Base-by-base conservation (phyloP, 2,329 filamentous ascomycete species). In the Camillea tinctor region DNA sequence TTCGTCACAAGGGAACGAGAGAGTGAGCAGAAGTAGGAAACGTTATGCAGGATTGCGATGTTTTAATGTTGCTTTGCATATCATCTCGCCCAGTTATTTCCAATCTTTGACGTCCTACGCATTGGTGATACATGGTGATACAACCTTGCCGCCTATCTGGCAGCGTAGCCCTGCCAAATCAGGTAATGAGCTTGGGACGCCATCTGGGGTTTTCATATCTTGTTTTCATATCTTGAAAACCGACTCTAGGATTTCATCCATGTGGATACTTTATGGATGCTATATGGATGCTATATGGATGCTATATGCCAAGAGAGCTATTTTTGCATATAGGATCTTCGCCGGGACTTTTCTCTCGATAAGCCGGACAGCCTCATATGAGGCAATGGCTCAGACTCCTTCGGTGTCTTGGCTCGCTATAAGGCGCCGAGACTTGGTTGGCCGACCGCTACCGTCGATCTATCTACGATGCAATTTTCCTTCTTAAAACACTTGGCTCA, bases 111-210 rank as follows among this genome's bases (percentile, higher is more conserved):
- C 30, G 24, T 26, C 50, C 54, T 40, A 57, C 40, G 52, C 50
- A 55, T 61, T 57, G 54, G 60, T 44, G 58, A 61, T 65, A 56
- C 63, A 57, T 57, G 54, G 60, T 44, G 58, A 61, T 65, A 56
- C 63, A 57, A 63, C 63, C 55, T 26, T 50, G 49, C 30, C 60
- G 59, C 64, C 61, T 57, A n/a, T 17, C 17, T 49, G 13, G 17
- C 54, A 49, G 54, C 54, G 40, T 67, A 64, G 64, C 64, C 65
- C 65, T 67, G 64, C 63, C 65, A 60, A 53, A 66, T 52, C 36
- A 58, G 63, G 65, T 63, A 67, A 62, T 58, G 59, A 67, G 60
- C 65, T 63, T 58, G 57, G 59, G 56, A 54, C 63, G 52, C 57
- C 23, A 21, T 44, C 36, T 44, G 17, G 36, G 17, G 5, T 15